Conservation (phyloP, 805 yeast species). For the Blastobotrys muscicola region DNA sequence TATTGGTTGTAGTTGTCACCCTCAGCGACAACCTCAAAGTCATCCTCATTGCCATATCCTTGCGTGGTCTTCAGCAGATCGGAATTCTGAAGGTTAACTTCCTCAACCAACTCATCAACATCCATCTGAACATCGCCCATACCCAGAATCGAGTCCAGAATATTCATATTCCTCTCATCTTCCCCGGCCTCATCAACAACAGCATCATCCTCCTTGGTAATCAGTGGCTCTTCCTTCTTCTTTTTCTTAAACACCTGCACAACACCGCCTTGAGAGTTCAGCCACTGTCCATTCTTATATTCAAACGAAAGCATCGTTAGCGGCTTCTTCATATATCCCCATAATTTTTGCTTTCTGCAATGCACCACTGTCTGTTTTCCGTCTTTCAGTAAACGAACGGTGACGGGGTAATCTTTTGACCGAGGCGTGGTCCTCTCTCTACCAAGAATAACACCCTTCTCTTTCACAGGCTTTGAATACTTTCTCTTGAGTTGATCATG, state of each 20-base stretch:
- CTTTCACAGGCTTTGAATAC: constrained; percentile 23
- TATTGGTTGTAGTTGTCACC: background rate
- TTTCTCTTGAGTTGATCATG: constrained; percentile 24
- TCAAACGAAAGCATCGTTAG: constrained; percentile 50
- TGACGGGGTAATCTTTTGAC: constrained; percentile 38
- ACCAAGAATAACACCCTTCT: constrained; percentile 41
- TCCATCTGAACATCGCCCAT: constrained; percentile 28
- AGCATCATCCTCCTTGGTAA: constrained; percentile 24
- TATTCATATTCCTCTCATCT: constrained; percentile 34
- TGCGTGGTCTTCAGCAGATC: constrained; percentile 11
- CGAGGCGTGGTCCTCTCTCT: constrained; percentile 51
- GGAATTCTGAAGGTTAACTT: constrained; percentile 19
- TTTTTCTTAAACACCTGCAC: constrained; percentile 39
- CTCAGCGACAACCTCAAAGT: background rate
- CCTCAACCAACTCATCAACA: background rate
- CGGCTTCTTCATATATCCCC: constrained; percentile 79
- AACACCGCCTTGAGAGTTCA: constrained; percentile 68
- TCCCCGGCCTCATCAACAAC: constrained; percentile 33
- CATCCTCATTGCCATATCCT: constrained; percentile 1
- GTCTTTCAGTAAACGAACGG: constrained; percentile 16
- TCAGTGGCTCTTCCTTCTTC: constrained; percentile 22
- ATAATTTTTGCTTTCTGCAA: constrained; percentile 66
- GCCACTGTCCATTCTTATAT: constrained; percentile 65
- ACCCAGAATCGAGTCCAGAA: constrained; percentile 40
- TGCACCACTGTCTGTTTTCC: constrained; percentile 48